These are phyloP conservation scores for Clarireedia paspali DNA, from an alignment of 2,329 filamentous ascomycete genomes.

Conservation along the genomic window DNA sequence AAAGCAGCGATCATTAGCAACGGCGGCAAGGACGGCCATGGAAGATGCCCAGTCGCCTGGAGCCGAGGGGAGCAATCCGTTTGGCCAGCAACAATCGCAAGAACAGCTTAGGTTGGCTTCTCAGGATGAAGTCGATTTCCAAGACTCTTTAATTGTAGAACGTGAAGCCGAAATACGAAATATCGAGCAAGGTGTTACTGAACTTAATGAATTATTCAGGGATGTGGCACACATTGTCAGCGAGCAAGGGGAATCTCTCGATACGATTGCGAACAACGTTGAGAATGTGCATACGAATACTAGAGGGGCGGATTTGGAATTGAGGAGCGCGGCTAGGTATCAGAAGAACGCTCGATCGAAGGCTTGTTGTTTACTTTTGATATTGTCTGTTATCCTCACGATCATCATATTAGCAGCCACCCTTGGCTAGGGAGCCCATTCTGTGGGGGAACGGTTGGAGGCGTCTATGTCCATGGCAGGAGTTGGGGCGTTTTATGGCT, in stretches of 20 bases:
- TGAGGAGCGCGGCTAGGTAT: conserved; percentile 78
- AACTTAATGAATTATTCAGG: conserved; percentile 92
- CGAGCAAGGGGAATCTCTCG: conserved; percentile 84
- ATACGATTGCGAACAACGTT: conserved; percentile 83
- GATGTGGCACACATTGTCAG: conserved; percentile 97
- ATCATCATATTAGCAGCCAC: conserved; percentile 85
- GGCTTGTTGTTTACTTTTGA: conserved; percentile 84
- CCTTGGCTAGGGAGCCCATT: conserved; percentile 47
- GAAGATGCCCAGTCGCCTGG: conserved; percentile 46
- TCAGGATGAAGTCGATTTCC: conserved; percentile 95
- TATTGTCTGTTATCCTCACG: conserved; percentile 79
- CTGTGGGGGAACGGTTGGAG: not conserved
- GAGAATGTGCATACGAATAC: conserved; percentile 76
- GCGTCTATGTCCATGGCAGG: conserved; percentile 6
- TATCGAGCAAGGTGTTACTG: conserved; percentile 92
- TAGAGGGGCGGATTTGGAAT: conserved; percentile 75
- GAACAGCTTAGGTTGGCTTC: conserved; percentile 75
- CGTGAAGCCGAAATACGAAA: conserved; percentile 95
- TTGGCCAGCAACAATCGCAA: conserved; percentile 55
- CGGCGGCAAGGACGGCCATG: conserved; percentile 72
- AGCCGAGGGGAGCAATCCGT: conserved; percentile 30
- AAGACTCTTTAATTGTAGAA: conserved; percentile 91
- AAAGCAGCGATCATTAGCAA: conserved; percentile 81
- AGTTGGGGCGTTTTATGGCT: conserved; percentile 9
- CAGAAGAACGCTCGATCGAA: conserved; percentile 95